phyloP scores from a whole-genome alignment of 495 filamentous ascomycete genomes.

The Penicillium coprophilum region DNA sequence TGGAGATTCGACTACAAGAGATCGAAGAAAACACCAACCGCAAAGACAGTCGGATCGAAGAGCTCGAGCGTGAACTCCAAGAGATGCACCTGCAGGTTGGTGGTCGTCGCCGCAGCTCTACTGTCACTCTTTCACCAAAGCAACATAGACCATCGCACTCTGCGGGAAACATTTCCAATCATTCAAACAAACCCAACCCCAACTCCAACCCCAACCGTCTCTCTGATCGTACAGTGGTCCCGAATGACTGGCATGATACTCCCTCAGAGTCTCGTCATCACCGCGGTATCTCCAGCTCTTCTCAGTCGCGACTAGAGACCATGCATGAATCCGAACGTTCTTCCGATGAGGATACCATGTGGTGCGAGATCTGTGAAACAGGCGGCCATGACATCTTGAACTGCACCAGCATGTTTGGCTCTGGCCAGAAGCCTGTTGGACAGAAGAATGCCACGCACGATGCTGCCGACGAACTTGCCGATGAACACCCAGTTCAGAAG shows the following conservation, averaged over 20 bases:
- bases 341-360: constrained; percentile 73
- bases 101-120: constrained; percentile 40
- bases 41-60: constrained; percentile 77
- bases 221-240: constrained; percentile 50
- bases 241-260: constrained; percentile 44
- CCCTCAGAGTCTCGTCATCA: constrained; percentile 35
- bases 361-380: constrained; percentile 96
- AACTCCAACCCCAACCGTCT: constrained; percentile 45
- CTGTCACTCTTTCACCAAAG: constrained; percentile 40
- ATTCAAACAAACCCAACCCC: constrained; percentile 31
- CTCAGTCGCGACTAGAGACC: constrained; percentile 43
- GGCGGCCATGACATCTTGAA: constrained; percentile 91
- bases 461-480: constrained; percentile 20
- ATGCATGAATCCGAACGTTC: constrained; percentile 75
- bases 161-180: constrained; percentile 29
- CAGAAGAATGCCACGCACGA: constrained; percentile 23
- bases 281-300: constrained; percentile 34
- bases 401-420: constrained; percentile 82
- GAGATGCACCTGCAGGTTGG: constrained; percentile 45
- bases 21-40: constrained; percentile 66
- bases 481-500: constrained; percentile 11
- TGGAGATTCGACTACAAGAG: constrained; percentile 78
- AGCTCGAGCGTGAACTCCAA: constrained; percentile 85
- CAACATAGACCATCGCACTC: constrained; percentile 43
- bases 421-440: constrained; percentile 29